Evolutionary conservation across 257 asterid species (phyloP), one percentile per base, ranked within the genome.

Genomic region (Lithospermum erythrorhizon): DNA sequence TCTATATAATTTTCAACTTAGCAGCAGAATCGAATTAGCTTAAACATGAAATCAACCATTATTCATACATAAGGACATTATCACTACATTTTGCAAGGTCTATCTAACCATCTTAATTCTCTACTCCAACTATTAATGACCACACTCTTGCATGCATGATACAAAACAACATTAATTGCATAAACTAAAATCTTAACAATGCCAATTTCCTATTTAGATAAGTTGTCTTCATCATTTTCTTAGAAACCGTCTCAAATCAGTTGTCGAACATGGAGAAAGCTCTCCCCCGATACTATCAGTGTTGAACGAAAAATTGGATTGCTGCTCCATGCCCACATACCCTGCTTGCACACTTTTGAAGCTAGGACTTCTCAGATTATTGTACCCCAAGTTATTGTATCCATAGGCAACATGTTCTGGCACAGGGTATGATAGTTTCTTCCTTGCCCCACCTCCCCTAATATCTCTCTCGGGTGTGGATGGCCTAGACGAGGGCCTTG

Each of bases 341-440:
- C 89, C 94, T 3, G 91, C 94, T 55, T 80, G 95, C 7, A 83
- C 86, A 41, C 96, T 87, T 72, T 87, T 85, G 81, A 90, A 90
- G 77, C 98, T 87, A 9, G 96, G 98, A 55, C 98, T 90, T 55
- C 91, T 76, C 71, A 83, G 37, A 35, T 41, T 41, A 41, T 75
- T 77, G 70, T 70, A 83, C 23, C 76, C 63, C 1, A 56, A 23
- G 16, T 70, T 69, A 20, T 55, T 66, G 67, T 75, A 82, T 55
- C 81, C 85, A 49, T 73, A 69, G 10, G 76, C 85, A 72, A 48
- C 72, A 73, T n/a, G 87, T 55, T 88, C 94, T 3, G 95, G 87
- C 6, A 88, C 76, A 2, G 90, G 95, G 52, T 81, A 90, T 5
- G 95, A 87, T 21, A 90, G 75, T 1, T 96, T 81, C 57, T 87